Conservation (phyloP, 1,139 yeast genomes). For the Scheffersomyces illinoinensis region DNA sequence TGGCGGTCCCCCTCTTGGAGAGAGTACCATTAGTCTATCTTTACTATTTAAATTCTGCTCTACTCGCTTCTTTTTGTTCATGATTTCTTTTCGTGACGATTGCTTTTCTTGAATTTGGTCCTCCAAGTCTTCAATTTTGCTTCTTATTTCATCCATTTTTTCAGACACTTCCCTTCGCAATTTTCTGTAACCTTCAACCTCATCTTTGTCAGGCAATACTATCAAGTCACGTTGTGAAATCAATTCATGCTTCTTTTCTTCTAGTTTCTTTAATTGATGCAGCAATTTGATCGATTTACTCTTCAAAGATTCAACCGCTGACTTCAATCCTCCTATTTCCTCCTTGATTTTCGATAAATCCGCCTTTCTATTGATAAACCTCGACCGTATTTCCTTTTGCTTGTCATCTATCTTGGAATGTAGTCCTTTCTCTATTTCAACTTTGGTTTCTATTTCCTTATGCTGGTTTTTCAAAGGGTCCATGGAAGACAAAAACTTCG, state of each 20-base stretch:
- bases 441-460: slow-evolving; percentile 7
- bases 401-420: slow-evolving; percentile 3
- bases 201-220: slow-evolving; percentile 17
- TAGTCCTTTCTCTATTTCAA: slow-evolving; percentile 9
- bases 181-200: slow-evolving; percentile 13
- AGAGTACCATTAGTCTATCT: slow-evolving; percentile 53
- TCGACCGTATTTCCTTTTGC: slow-evolving; percentile 4
- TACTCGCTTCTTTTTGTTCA: slow-evolving; percentile 8
- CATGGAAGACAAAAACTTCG: slow-evolving; percentile 27
- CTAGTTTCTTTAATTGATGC: slow-evolving; percentile 21
- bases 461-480: slow-evolving; percentile 31
- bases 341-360: slow-evolving; percentile 18
- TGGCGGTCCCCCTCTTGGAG: slow-evolving; percentile 23
- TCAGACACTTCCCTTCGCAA: slow-evolving; percentile 12
- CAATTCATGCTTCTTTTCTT: slow-evolving; percentile 16
- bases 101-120: slow-evolving; percentile 7
- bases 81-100: slow-evolving; percentile 6
- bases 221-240: slow-evolving; percentile 11
- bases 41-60: slow-evolving; percentile 39
- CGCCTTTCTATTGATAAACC: slow-evolving; percentile 10
- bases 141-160: slow-evolving; percentile 6
- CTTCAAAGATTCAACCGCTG: slow-evolving; percentile 16
- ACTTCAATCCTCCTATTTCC: slow-evolving; percentile 18
- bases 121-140: slow-evolving; percentile 7
- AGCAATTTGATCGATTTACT: slow-evolving; percentile 24